phyloP scores from a whole-genome alignment of 169 alveolate species.

The Theileria orientalis region DNA sequence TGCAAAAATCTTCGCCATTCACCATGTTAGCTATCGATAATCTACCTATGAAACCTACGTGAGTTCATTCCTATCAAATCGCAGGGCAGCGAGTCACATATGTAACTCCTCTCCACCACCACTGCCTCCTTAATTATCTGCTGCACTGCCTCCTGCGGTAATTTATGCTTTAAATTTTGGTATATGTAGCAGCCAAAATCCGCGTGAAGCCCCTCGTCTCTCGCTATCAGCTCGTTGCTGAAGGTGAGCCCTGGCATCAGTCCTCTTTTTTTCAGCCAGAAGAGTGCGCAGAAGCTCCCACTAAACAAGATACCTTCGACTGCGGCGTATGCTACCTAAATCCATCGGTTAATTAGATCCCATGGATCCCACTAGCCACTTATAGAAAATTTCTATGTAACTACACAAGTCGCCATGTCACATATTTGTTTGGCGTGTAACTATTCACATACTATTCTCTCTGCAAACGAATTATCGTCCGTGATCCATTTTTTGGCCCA shows the following conservation, averaged over 20 bases:
- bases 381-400: too few species aligned
- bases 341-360: too few species aligned
- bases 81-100: slow-evolving; percentile 95
- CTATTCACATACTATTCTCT: slow-evolving; percentile 84
- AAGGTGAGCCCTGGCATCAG: slow-evolving; percentile 95
- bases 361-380: too few species aligned
- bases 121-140: slow-evolving; percentile 95
- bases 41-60: slow-evolving; percentile 46
- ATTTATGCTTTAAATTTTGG: slow-evolving; percentile 85
- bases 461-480: slow-evolving; percentile 90
- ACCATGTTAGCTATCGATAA: too few species aligned
- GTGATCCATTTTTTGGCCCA: slow-evolving; percentile 99
- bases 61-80: slow-evolving; percentile 98
- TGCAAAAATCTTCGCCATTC: too few species aligned
- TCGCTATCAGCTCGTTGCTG: slow-evolving; percentile 94
- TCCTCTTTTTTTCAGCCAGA: slow-evolving; percentile 98
- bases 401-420: too few species aligned
- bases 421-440: background rate
- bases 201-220: slow-evolving; percentile 99
- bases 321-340: slow-evolving; percentile 86
- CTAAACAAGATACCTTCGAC: slow-evolving; percentile 98
- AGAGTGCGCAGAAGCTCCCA: slow-evolving; percentile 97
- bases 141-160: slow-evolving; percentile 88
- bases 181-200: slow-evolving; percentile 97
- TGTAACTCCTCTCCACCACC: slow-evolving; percentile 93